phyloP scores from a whole-genome alignment of 2,329 filamentous ascomycete genomes.

The Plenodomus lindquistii region DNA sequence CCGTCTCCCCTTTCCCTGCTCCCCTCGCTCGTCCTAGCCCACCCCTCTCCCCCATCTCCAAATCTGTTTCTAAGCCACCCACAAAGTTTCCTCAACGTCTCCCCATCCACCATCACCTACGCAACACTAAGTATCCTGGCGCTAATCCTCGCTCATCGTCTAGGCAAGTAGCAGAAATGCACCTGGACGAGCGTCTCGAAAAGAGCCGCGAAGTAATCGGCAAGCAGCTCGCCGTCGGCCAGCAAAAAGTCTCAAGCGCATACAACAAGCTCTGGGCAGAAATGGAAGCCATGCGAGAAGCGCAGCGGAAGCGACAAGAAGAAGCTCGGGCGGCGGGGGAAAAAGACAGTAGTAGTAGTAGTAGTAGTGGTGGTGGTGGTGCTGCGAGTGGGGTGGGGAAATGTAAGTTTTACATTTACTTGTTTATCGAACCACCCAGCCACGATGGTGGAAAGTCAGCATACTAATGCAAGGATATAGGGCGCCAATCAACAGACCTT shows the following conservation, averaged over 20 bases:
- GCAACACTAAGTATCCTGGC: slow-evolving; percentile 25
- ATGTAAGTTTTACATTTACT: slow-evolving; percentile 23
- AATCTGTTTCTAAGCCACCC: not conserved
- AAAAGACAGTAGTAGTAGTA: slow-evolving; percentile 19
- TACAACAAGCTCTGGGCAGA: slow-evolving; percentile 90
- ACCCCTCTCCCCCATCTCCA: not conserved
- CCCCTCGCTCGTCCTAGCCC: not conserved
- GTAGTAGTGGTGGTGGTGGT: not conserved
- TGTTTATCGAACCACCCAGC: too few species aligned
- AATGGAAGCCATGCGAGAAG: slow-evolving; percentile 79
- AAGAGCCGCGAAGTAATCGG: slow-evolving; percentile 82
- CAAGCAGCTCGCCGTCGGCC: slow-evolving; percentile 85
- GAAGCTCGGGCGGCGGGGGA: slow-evolving; percentile 53
- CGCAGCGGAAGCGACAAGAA: slow-evolving; percentile 67
- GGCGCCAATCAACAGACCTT: slow-evolving; percentile 52
- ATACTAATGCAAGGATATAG: too few species aligned
- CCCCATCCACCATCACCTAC: too few species aligned
- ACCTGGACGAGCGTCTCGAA: slow-evolving; percentile 87
- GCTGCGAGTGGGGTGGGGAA: slow-evolving; percentile 8
- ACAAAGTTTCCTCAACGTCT: not conserved
- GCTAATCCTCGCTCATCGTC: slow-evolving; percentile 42
- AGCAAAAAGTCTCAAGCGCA: slow-evolving; percentile 83
- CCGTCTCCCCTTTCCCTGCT: slow-evolving; percentile 1
- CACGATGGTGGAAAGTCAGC: too few species aligned
- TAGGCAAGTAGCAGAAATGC: slow-evolving; percentile 84